phyloP scores from a whole-genome alignment of 441 rosid species.

The Euphorbia schlechtendalii region DNA sequence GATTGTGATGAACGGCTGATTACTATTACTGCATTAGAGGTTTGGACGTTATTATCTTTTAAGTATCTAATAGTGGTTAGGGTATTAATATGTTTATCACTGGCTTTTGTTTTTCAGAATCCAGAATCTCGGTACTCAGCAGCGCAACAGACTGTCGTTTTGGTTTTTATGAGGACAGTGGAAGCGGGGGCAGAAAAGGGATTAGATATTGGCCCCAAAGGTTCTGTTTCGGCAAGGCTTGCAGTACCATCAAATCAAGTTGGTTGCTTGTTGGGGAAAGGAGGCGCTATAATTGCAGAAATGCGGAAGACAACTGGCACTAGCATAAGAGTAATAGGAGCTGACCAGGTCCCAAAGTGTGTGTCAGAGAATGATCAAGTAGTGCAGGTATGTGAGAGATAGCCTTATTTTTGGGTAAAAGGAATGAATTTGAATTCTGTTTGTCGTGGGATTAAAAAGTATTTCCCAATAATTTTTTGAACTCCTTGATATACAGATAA shows the following conservation, averaged over 20 bases:
- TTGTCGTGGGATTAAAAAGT: background rate
- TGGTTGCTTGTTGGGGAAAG: slow-evolving; percentile 90
- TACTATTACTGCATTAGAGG: slow-evolving; percentile 76
- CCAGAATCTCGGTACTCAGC: slow-evolving; percentile 59
- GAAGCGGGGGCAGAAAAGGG: slow-evolving; percentile 58
- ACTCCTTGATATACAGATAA: background rate
- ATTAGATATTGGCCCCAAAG: slow-evolving; percentile 39
- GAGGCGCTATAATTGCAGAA: slow-evolving; percentile 75
- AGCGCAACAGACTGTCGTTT: slow-evolving; percentile 68
- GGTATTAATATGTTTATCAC: slow-evolving; percentile 21
- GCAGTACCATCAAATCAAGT: slow-evolving; percentile 72
- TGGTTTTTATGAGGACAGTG: slow-evolving; percentile 57
- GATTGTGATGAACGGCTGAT: slow-evolving; percentile 80
- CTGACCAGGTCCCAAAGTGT: slow-evolving; percentile 66
- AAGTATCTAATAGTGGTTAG: slow-evolving; percentile 6
- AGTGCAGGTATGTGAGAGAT: slow-evolving; percentile 52
- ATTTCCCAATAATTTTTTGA: background rate
- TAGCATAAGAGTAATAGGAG: slow-evolving; percentile 44
- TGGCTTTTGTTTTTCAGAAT: slow-evolving; percentile 45
- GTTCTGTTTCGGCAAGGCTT: slow-evolving; percentile 57
- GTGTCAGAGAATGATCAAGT: slow-evolving; percentile 60
- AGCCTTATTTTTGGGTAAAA: background rate
- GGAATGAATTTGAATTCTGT: background rate
- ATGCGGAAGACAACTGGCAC: slow-evolving; percentile 71
- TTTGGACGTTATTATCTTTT: slow-evolving; percentile 22